Evolutionary conservation across 2,329 filamentous ascomycete species (phyloP).

Genomic region (Coniochaeta pulveracea): DNA sequence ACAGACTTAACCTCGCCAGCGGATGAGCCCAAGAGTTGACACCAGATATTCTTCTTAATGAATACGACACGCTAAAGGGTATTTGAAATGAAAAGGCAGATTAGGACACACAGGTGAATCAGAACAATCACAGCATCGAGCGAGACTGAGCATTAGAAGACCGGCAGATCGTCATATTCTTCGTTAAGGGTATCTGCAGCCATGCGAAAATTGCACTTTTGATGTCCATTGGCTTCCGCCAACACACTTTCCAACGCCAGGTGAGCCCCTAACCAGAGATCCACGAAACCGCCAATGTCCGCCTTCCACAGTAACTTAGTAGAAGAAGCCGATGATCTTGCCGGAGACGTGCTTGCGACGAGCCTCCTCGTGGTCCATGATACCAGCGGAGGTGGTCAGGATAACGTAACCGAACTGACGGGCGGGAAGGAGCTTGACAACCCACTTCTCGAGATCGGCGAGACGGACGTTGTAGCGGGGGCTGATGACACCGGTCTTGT

Average conservation of each 20-base stretch:
- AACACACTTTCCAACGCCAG: slow-evolving; percentile 10
- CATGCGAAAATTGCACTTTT: slow-evolving; percentile 4
- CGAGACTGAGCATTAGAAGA: background rate
- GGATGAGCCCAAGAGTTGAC: no score
- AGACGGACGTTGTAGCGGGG: slow-evolving; percentile 99
- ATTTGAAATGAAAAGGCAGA: no score
- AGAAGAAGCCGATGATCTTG: slow-evolving; percentile 99
- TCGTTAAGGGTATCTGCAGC: slow-evolving; percentile 4
- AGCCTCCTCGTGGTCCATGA: slow-evolving; percentile 99
- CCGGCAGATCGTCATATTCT: background rate
- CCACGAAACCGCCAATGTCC: slow-evolving; percentile 7
- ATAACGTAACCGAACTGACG: slow-evolving; percentile 99
- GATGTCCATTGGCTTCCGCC: slow-evolving; percentile 4
- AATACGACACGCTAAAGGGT: no score
- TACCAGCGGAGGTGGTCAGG: slow-evolving; percentile 96
- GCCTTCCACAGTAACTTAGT: slow-evolving; percentile 43
- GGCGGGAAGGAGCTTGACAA: slow-evolving; percentile 94
- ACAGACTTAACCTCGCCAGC: background rate
- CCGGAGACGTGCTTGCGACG: slow-evolving; percentile 97
- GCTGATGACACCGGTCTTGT: slow-evolving; percentile 99
- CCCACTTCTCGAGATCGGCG: slow-evolving; percentile 97
- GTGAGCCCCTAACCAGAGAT: slow-evolving; percentile 10
- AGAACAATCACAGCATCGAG: no score
- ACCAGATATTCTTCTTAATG: no score
- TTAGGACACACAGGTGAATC: no score